phyloP scores from a whole-genome alignment of 2,329 filamentous ascomycete species.

The Penicillium freii region DNA sequence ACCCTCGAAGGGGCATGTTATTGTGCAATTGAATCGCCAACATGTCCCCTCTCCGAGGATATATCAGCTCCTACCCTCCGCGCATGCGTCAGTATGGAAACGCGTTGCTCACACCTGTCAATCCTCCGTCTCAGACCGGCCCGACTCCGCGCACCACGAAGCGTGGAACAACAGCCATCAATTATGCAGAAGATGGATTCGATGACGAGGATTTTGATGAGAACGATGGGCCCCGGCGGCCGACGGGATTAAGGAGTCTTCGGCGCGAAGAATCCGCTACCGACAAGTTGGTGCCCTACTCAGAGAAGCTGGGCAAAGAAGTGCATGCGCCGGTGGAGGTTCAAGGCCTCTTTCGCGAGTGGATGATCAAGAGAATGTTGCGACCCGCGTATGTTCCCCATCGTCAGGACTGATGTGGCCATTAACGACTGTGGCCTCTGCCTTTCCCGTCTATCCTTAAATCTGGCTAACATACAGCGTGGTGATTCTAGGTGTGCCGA shows the following conservation, averaged over 20 bases:
- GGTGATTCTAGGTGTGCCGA: slow-evolving; percentile 48
- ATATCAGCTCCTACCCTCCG: slow-evolving; percentile 87
- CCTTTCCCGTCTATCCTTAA: slow-evolving; percentile 8
- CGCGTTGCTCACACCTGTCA: slow-evolving; percentile 80
- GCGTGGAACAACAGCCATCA: slow-evolving; percentile 92
- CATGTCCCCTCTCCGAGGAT: slow-evolving; percentile 71
- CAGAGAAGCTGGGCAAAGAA: slow-evolving; percentile 81
- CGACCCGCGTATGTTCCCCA: slow-evolving; percentile 43
- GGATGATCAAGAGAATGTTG: slow-evolving; percentile 73
- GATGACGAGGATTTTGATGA: slow-evolving; percentile 67
- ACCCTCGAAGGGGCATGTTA: slow-evolving; percentile 37
- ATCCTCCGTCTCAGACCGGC: slow-evolving; percentile 66
- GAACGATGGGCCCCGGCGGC: slow-evolving; percentile 66
- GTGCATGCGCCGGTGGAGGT: slow-evolving; percentile 73
- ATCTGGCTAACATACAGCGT: slow-evolving; percentile 10
- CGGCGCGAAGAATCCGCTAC: slow-evolving; percentile 70
- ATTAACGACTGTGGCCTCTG: slow-evolving; percentile 1
- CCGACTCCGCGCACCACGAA: slow-evolving; percentile 84
- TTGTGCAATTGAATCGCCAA: slow-evolving; percentile 35
- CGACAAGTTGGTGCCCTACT: slow-evolving; percentile 59
- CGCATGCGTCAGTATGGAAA: slow-evolving; percentile 88
- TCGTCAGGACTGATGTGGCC: slow-evolving; percentile 1
- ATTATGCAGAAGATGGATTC: slow-evolving; percentile 95
- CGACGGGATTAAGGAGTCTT: slow-evolving; percentile 79
- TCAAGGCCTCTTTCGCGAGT: slow-evolving; percentile 90